Evolutionary conservation across 495 filamentous ascomycete genomes (phyloP).

Genomic region (Patellaria atrata): DNA sequence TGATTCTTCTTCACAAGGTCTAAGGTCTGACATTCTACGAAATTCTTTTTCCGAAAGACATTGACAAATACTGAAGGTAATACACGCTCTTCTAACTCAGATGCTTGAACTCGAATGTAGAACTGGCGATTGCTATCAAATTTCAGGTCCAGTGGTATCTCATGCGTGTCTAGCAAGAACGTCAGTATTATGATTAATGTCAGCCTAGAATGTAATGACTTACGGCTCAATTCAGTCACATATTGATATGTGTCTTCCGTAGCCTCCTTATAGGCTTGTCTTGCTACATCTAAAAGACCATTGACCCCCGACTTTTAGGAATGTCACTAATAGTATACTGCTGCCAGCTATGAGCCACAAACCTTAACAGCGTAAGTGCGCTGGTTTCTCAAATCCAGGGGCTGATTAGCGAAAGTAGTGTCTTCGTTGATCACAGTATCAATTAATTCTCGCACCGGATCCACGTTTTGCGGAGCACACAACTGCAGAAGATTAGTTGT

Average conservation of each 20-base stretch:
- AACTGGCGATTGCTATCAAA: constrained; percentile 68
- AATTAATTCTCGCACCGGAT: constrained; percentile 48
- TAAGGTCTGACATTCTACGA: constrained; percentile 74
- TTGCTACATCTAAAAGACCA: constrained; percentile 73
- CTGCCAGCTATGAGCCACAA: background rate
- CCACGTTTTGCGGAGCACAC: constrained; percentile 47
- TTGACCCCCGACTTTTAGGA: constrained; percentile 57
- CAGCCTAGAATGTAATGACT: constrained; percentile 5
- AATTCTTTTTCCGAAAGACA: constrained; percentile 50
- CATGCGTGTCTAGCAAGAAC: constrained; percentile 38
- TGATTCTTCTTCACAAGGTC: constrained; percentile 54
- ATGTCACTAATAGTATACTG: background rate
- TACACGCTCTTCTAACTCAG: constrained; percentile 45
- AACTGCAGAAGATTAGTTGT: constrained; percentile 28
- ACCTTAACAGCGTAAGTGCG: constrained; percentile 86
- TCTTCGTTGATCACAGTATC: constrained; percentile 64
- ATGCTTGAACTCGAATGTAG: constrained; percentile 53
- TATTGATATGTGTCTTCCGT: constrained; percentile 62
- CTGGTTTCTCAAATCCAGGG: constrained; percentile 82
- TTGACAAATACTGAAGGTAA: constrained; percentile 70
- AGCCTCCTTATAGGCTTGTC: constrained; percentile 73
- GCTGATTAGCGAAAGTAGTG: constrained; percentile 59
- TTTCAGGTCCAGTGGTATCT: constrained; percentile 48
- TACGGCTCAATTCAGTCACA: constrained; percentile 48
- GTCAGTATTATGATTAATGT: constrained; percentile 3